These are phyloP conservation scores for Calonectria henricotiae DNA, from an alignment of 2,329 filamentous ascomycete genomes.

Conservation along the genomic window DNA sequence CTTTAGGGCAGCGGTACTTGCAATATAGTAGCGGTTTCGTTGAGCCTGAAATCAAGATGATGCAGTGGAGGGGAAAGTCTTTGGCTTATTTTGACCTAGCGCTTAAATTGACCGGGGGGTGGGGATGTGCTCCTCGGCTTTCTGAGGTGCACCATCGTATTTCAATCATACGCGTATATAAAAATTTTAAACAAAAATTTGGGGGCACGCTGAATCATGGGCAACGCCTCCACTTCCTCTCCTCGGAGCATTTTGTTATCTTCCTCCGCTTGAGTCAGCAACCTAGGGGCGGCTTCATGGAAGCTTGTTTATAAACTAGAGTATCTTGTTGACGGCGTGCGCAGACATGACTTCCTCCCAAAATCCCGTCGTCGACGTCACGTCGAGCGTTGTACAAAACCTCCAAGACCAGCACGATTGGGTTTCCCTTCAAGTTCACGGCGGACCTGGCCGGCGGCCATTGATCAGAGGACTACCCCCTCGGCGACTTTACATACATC, in stretches of 20 bases:
- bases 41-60: background rate
- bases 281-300: background rate
- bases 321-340: background rate
- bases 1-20: background rate
- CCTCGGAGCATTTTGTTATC: too few species aligned
- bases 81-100: background rate
- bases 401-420: slow-evolving; percentile 1
- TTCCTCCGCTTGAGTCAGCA: background rate
- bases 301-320: background rate
- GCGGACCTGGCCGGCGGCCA: background rate
- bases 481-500: background rate
- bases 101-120: background rate
- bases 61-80: too few species aligned
- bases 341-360: background rate
- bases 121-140: too few species aligned
- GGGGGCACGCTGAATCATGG: too few species aligned
- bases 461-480: background rate
- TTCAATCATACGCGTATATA: too few species aligned
- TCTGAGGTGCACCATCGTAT: background rate
- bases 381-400: background rate
- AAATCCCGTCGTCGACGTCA: background rate
- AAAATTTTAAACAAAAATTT: too few species aligned
- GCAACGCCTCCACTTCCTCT: background rate
- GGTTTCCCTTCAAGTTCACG: slow-evolving; percentile 2
- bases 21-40: background rate